A percentile compares a stretch with the other conserved stretches of the same genome.
Conservation (phyloP, 2,329 filamentous ascomycete species). For the Catunica adiposa region DNA sequence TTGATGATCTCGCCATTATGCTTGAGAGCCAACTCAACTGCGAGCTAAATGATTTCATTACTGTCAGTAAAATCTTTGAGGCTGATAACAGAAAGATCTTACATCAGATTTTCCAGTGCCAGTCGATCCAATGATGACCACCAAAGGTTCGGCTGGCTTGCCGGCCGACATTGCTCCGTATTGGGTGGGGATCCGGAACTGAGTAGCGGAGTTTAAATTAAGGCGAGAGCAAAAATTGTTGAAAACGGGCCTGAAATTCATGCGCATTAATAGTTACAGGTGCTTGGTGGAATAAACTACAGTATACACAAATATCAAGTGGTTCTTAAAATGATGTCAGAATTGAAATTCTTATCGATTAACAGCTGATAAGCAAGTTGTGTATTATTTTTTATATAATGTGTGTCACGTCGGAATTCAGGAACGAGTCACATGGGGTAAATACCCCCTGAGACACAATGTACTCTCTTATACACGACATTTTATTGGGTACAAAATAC, state of each 20-base stretch:
- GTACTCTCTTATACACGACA: no score
- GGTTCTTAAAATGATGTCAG: no score
- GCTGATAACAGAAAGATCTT: slow-evolving; percentile 15
- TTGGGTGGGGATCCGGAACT: neutral
- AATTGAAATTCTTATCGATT: no score
- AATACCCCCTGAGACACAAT: no score
- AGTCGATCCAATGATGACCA: slow-evolving; percentile 76
- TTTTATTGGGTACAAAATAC: no score
- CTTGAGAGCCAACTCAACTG: slow-evolving; percentile 65
- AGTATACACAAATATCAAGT: no score
- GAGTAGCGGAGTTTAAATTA: neutral
- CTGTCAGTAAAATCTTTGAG: slow-evolving; percentile 3
- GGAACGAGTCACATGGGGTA: no score
- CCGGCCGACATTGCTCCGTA: slow-evolving; percentile 17
- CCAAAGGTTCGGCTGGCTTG: slow-evolving; percentile 40
- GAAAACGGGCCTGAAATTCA: neutral
- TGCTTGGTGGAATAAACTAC: neutral
- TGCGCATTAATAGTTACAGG: neutral
- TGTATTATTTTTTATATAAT: no score
- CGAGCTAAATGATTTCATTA: slow-evolving; percentile 52
- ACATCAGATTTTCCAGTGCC: slow-evolving; percentile 90
- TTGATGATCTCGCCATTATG: slow-evolving; percentile 94
- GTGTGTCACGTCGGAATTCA: no score
- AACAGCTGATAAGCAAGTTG: no score
- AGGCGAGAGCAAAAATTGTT: slow-evolving; percentile 4